Conservation (phyloP, 2,329 filamentous ascomycete species). For the Rutstroemia sp. region DNA sequence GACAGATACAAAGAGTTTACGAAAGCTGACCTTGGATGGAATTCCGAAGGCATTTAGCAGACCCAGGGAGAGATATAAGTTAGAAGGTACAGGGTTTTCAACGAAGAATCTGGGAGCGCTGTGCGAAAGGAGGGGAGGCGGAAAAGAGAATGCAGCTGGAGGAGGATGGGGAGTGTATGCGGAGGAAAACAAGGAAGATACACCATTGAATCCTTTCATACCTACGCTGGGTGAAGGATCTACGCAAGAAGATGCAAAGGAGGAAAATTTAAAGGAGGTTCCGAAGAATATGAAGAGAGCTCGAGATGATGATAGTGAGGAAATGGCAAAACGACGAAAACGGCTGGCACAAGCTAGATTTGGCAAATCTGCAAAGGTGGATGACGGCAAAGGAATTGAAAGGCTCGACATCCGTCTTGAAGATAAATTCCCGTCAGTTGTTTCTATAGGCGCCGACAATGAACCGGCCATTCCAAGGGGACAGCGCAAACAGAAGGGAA, state of each 20-base stretch:
- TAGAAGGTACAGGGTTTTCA: slow-evolving; percentile 60
- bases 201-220: slow-evolving; percentile 43
- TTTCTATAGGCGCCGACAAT: slow-evolving; percentile 16
- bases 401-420: slow-evolving; percentile 51
- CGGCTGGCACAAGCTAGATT: slow-evolving; percentile 62
- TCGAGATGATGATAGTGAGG: slow-evolving; percentile 25
- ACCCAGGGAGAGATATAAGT: slow-evolving; percentile 62
- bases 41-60: slow-evolving; percentile 77
- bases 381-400: slow-evolving; percentile 56
- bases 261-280: slow-evolving; percentile 11
- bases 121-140: slow-evolving; percentile 59
- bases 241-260: slow-evolving; percentile 18
- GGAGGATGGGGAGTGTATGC: slow-evolving; percentile 78
- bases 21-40: slow-evolving; percentile 66
- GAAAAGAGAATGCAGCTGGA: slow-evolving; percentile 62
- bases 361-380: slow-evolving; percentile 48
- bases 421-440: slow-evolving; percentile 43
- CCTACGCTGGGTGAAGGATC: slow-evolving; percentile 23
- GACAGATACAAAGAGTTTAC: slow-evolving; percentile 53
- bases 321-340: slow-evolving; percentile 49
- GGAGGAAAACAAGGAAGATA: slow-evolving; percentile 40
- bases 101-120: slow-evolving; percentile 67
- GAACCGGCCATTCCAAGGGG: slow-evolving; percentile 12
- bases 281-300: slow-evolving; percentile 23
- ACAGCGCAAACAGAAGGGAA: slow-evolving; percentile 24